Conservation (phyloP, 192 early-diverging fungal genomes). For the Endogone sp. region DNA sequence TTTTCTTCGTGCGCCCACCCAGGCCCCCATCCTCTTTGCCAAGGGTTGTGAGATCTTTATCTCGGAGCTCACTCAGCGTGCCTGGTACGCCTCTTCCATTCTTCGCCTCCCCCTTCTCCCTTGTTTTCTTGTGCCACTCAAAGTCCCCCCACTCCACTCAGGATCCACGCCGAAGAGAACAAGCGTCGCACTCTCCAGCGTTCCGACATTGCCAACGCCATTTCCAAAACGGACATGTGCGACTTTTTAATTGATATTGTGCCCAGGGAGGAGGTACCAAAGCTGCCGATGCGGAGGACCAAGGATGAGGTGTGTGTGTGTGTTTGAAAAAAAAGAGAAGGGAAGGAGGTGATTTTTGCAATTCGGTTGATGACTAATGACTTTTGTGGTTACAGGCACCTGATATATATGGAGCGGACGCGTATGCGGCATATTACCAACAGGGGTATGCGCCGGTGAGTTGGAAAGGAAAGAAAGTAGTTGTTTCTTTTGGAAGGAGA, state of each 20-base stretch:
- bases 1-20: conserved; percentile 42
- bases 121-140: background rate
- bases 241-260: conserved; percentile 98
- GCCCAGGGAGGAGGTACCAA: conserved; percentile 73
- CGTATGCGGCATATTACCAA: background rate
- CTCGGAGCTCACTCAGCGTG: conserved; percentile 77
- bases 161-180: conserved; percentile 94
- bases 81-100: conserved; percentile 49
- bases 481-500: background rate
- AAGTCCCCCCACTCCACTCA: conserved; percentile 5
- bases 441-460: background rate
- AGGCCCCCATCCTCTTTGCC: conserved; percentile 91
- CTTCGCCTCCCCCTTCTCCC: background rate
- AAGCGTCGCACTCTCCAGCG: conserved; percentile 94
- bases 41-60: conserved; percentile 99
- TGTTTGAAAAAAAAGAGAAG: background rate
- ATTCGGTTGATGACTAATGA: no score
- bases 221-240: conserved; percentile 90
- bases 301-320: background rate
- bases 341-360: background rate
- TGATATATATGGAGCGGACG: background rate
- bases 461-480: background rate
- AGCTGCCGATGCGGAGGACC: background rate
- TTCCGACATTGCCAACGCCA: conserved; percentile 84
- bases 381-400: no score